A percentile compares a stretch with the other conserved stretches of the same genome.
Conservation (phyloP, 2,329 filamentous ascomycete species). For the Leptographium radiaticola region DNA sequence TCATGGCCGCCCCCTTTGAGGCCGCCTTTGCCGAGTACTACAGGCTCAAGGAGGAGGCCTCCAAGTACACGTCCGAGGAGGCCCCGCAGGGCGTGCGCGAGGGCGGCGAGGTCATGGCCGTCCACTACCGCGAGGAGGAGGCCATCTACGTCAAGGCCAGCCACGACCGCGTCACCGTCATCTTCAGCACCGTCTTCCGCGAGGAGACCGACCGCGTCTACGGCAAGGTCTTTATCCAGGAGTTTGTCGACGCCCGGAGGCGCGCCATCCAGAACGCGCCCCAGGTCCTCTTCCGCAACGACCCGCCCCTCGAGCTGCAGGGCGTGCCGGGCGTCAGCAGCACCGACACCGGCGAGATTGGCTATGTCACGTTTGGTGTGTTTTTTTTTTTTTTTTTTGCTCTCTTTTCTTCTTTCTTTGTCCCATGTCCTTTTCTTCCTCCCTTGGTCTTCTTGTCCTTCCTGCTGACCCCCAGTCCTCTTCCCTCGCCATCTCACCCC, state of each 20-base stretch:
- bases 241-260: constrained; percentile 92
- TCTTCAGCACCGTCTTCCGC: constrained; percentile 95
- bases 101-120: constrained; percentile 85
- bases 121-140: constrained; percentile 97
- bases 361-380: constrained; percentile 95
- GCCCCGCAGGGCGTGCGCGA: constrained; percentile 83
- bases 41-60: constrained; percentile 71
- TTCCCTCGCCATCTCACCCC: constrained; percentile 90
- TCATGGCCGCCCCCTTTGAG: constrained; percentile 97
- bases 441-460: neutral
- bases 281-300: constrained; percentile 91
- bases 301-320: constrained; percentile 84
- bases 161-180: constrained; percentile 92
- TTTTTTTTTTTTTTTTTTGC: constrained; percentile 95
- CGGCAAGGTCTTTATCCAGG: constrained; percentile 95
- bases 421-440: constrained; percentile 32
- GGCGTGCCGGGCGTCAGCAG: constrained; percentile 70
- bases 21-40: constrained; percentile 91
- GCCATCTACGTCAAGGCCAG: constrained; percentile 98
- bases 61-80: constrained; percentile 84
- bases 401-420: constrained; percentile 29
- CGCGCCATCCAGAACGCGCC: constrained; percentile 96
- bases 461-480: constrained; percentile 47
- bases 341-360: constrained; percentile 70
- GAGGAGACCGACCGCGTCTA: constrained; percentile 97